Evolutionary conservation across 352 stramenopile species (phyloP).

Genomic region (Globisporangium nodosum): DNA sequence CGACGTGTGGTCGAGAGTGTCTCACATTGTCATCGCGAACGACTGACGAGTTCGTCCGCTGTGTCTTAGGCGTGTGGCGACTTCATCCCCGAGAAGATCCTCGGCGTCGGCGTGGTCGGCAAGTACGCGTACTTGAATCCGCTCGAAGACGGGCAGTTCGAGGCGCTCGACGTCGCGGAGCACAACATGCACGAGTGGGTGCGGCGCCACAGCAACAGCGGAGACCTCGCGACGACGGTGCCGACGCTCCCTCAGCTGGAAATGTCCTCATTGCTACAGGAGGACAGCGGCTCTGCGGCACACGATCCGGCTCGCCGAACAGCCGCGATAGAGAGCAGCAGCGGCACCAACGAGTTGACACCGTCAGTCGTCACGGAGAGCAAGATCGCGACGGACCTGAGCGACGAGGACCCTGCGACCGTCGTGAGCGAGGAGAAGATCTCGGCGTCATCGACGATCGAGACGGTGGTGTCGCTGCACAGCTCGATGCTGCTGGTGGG

Average conservation of each 20-base stretch:
- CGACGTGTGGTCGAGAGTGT: not conserved
- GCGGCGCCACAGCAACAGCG: slow-evolving; percentile 22
- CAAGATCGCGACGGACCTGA: slow-evolving; percentile 7
- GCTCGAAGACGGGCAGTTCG: slow-evolving; percentile 34
- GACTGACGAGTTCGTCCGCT: not conserved
- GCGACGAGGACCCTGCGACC: slow-evolving; percentile 31
- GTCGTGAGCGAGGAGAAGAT: slow-evolving; percentile 47
- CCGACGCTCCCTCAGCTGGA: slow-evolving; percentile 17
- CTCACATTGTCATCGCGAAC: not conserved
- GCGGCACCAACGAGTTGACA: slow-evolving; percentile 6
- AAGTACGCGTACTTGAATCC: slow-evolving; percentile 79
- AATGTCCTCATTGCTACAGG: not conserved
- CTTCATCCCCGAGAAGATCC: slow-evolving; percentile 85
- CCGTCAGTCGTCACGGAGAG: slow-evolving; percentile 12
- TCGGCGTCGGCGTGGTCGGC: slow-evolving; percentile 70
- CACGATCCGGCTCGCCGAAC: not conserved
- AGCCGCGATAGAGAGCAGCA: not conserved
- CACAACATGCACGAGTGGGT: slow-evolving; percentile 66
- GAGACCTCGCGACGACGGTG: slow-evolving; percentile 13
- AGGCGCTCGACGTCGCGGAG: slow-evolving; percentile 21
- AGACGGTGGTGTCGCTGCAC: slow-evolving; percentile 66
- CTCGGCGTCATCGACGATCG: slow-evolving; percentile 63
- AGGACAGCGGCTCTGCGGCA: not conserved
- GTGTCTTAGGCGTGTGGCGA: slow-evolving; percentile 53
- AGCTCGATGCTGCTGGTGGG: slow-evolving; percentile 61